phyloP scores from a whole-genome alignment of 768 basidiomycete species.

The Hypholoma sublateritium region DNA sequence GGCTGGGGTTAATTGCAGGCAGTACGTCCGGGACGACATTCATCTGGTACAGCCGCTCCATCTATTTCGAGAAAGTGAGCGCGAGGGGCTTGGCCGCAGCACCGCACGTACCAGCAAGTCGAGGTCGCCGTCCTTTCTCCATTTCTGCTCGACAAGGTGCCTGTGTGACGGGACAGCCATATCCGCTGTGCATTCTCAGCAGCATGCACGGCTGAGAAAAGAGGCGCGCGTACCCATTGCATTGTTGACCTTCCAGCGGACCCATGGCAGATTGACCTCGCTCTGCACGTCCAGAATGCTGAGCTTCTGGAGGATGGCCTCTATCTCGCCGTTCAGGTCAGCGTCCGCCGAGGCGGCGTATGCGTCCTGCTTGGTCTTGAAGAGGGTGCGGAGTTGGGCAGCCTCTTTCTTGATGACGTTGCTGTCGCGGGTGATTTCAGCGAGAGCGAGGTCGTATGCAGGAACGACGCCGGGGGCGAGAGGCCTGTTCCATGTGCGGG shows the following conservation, averaged over 20 bases:
- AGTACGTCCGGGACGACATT: conserved; percentile 86
- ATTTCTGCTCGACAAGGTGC: conserved; percentile 79
- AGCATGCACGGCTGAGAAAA: neutral
- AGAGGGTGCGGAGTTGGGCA: conserved; percentile 28
- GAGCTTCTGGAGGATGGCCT: conserved; percentile 47
- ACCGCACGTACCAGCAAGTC: conserved; percentile 70
- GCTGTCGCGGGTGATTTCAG: conserved; percentile 66
- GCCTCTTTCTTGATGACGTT: conserved; percentile 45
- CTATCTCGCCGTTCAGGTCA: conserved; percentile 36
- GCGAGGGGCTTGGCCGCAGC: neutral
- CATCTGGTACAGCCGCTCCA: conserved; percentile 94
- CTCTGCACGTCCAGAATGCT: conserved; percentile 75
- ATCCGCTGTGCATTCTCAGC: conserved; percentile 46
- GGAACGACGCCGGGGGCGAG: conserved; percentile 63
- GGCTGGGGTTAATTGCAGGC: conserved; percentile 63
- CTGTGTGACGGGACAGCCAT: conserved; percentile 70
- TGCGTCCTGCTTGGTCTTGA: conserved; percentile 23
- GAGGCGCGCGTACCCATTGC: conserved; percentile 64
- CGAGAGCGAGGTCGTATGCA: conserved; percentile 84
- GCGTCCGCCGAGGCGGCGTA: conserved; percentile 17
- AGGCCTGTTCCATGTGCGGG: conserved; percentile 65
- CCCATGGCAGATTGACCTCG: conserved; percentile 79
- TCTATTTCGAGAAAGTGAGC: conserved; percentile 41
- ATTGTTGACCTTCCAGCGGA: conserved; percentile 75
- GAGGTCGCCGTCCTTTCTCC: conserved; percentile 81